A percentile compares a stretch with the other conserved stretches of the same genome.
These are phyloP conservation scores for Botryotinia convoluta DNA, from an alignment of 2,329 filamentous ascomycete genomes.

Conservation along the genomic window DNA sequence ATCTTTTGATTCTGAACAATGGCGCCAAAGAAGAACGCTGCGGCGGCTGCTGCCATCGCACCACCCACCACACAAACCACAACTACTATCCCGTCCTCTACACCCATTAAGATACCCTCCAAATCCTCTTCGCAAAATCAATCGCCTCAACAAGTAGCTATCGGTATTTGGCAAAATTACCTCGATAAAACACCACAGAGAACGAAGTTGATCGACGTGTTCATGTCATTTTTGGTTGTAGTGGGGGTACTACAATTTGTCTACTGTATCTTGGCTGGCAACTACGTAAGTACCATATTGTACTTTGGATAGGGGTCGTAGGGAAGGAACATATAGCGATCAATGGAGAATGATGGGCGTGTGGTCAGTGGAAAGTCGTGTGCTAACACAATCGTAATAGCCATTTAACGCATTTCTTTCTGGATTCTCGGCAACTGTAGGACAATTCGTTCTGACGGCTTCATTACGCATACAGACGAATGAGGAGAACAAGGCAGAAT, in stretches of 20 bases:
- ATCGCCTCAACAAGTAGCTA: constrained; percentile 53
- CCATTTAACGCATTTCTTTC: constrained; percentile 98
- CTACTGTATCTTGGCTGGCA: constrained; percentile 88
- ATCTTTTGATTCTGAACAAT: constrained; percentile 38
- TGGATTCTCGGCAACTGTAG: constrained; percentile 90
- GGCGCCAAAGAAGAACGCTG: constrained; percentile 50
- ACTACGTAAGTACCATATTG: constrained; percentile 70
- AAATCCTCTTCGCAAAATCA: constrained; percentile 33
- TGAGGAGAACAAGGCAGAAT: constrained; percentile 74
- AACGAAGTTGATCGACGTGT: constrained; percentile 86
- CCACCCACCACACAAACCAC: constrained; percentile 19
- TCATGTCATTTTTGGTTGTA: constrained; percentile 81
- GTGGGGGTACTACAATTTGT: constrained; percentile 89
- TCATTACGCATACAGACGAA: constrained; percentile 90
- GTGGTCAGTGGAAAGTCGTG: background rate
- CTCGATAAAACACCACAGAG: constrained; percentile 78
- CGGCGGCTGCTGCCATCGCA: constrained; percentile 32
- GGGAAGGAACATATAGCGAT: background rate
- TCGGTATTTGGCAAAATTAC: constrained; percentile 76
- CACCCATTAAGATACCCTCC: constrained; percentile 30
- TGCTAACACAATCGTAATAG: constrained; percentile 46
- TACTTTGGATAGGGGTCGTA: constrained; percentile 16
- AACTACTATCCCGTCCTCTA: constrained; percentile 33
- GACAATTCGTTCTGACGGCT: constrained; percentile 92
- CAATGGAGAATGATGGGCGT: background rate